These are phyloP conservation scores for Scalesia atractyloides DNA, from an alignment of 129 eudicot genomes.

Conservation along the genomic window DNA sequence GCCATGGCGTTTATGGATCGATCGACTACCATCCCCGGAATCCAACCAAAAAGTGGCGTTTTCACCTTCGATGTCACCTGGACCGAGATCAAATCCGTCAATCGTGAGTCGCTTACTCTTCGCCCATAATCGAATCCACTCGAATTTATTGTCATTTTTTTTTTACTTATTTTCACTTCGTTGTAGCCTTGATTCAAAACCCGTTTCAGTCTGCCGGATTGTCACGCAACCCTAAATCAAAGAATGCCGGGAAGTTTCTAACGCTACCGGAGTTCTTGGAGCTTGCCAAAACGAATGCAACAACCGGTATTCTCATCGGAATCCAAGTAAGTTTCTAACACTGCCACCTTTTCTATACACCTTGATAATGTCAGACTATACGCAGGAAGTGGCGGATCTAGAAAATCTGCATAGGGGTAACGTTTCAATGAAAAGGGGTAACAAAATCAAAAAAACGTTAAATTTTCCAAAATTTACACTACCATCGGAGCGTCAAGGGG, in stretches of 20 bases:
- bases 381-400: no score
- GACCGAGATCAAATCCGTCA: conserved; percentile 72
- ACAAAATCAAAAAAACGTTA: no score
- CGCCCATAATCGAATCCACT: conserved; percentile 4
- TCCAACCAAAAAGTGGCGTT: conserved; percentile 68
- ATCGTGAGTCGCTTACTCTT: conserved; percentile 51
- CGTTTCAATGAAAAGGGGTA: no score
- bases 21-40: conserved; percentile 45
- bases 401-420: no score
- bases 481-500: no score
- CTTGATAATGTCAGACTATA: background rate
- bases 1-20: conserved; percentile 52
- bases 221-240: conserved; percentile 70
- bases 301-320: conserved; percentile 61
- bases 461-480: no score
- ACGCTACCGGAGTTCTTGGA: conserved; percentile 80
- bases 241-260: conserved; percentile 69
- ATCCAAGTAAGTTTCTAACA: conserved; percentile 49
- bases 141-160: background rate
- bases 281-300: conserved; percentile 66
- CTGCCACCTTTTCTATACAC: background rate
- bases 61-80: conserved; percentile 92
- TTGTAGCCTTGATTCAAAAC: conserved; percentile 65
- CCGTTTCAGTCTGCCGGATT: conserved; percentile 46
- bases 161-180: conserved; percentile 41